These are phyloP conservation scores for Pseudogymnoascus sp. DNA, from an alignment of 2,329 filamentous ascomycete species.

Conservation along the genomic window DNA sequence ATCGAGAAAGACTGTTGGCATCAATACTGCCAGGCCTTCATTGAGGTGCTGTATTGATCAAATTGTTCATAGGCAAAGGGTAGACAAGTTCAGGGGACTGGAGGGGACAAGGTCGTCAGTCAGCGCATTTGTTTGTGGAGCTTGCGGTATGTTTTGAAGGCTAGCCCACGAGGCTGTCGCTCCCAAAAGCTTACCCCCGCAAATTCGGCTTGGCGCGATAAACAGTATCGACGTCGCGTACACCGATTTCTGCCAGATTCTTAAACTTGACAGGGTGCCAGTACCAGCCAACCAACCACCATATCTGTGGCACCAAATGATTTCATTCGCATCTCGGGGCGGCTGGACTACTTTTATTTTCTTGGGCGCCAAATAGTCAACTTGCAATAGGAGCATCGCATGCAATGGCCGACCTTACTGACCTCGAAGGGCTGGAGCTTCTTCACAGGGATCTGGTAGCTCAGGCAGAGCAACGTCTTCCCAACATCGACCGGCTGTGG, in stretches of 20 bases:
- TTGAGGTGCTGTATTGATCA: neutral
- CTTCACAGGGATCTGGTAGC: conserved; percentile 80
- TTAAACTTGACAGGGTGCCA: neutral
- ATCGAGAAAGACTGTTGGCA: neutral
- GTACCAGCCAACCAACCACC: conserved; percentile 6
- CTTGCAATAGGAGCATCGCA: conserved; percentile 19
- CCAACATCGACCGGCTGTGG: conserved; percentile 62
- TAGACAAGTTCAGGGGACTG: neutral
- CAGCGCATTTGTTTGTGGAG: conserved; percentile 6
- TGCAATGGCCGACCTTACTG: conserved; percentile 65
- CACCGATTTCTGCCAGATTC: conserved; percentile 9
- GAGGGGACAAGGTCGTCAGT: neutral
- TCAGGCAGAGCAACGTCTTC: conserved; percentile 63
- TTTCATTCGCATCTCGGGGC: conserved; percentile 1
- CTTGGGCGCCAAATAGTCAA: neutral
- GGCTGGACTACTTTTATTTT: conserved; percentile 1
- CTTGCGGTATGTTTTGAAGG: conserved; percentile 7
- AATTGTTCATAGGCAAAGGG: neutral
- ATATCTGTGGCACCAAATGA: conserved; percentile 1
- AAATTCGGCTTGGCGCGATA: conserved; percentile 8
- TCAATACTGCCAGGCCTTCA: neutral
- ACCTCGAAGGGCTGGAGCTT: conserved; percentile 70
- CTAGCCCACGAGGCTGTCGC: conserved; percentile 5
- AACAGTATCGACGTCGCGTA: conserved; percentile 9
- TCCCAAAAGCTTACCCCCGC: conserved; percentile 4